Base-by-base conservation (phyloP, 805 yeast genomes). In the Suhomyces pyralidae region DNA sequence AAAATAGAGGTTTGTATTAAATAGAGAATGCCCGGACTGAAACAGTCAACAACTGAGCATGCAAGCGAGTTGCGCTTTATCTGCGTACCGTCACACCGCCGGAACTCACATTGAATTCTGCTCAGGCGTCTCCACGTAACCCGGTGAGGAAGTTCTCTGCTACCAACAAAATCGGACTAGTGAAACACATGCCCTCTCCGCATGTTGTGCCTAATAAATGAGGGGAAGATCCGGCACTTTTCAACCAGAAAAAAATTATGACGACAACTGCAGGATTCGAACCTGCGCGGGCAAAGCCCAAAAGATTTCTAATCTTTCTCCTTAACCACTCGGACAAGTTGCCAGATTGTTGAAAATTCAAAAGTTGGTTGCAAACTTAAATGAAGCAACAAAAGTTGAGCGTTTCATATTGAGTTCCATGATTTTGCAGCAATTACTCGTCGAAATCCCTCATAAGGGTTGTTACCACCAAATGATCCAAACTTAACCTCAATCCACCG, bases 261-360 rank as follows among this genome's bases (percentile, higher is more conserved):
- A 54, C 77, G 77, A 73, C 77, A 71, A 71, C 77, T 71, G 76
- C 77, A 73, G 77, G 77, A 73, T 65, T 72, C 78, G 77, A 73
- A 73, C 78, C 78, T 73, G 76, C 76, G 77, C 76, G 77, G 77
- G 78, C 77, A 66, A 58, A 72, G 75, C 77, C 77, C 77, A 72
- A 73, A 72, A 73, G 77, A 72, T 71, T 73, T 73, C 76, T 66
- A 73, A 69, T 72, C 76, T 72, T 71, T 71, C 76, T 71, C 76
- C 77, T 72, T 72, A 71, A 71, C 77, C 77, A 63, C 76, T 72
- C 77, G 76, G 77, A 70, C 76, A 72, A 70, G 76, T 71, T 71
- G 76, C 76, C 77, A 38, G 12, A 24, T 14, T 12, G 9, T 10
- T 45, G 26, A n/a, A 25, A 3, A 1, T 20, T 12, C 7, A 12